Conservation (phyloP, 2,329 filamentous ascomycete genomes). For the Chalara sp. region DNA sequence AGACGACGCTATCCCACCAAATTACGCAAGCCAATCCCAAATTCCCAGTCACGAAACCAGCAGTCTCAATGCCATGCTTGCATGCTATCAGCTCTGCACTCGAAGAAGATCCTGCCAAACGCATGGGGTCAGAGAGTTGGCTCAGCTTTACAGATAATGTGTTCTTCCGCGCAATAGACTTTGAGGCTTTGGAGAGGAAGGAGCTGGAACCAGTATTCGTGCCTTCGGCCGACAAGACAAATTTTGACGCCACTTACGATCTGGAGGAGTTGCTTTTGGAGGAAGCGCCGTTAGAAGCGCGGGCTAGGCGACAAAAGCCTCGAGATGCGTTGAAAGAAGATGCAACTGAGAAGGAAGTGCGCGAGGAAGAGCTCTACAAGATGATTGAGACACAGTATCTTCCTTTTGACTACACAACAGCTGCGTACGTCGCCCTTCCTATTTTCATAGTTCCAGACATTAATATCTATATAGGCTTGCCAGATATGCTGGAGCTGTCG, state of each 20-base stretch:
- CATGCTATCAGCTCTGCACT: slow-evolving; percentile 82
- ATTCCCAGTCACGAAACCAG: slow-evolving; percentile 87
- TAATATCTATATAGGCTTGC: slow-evolving; percentile 7
- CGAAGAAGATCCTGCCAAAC: slow-evolving; percentile 69
- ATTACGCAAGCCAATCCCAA: slow-evolving; percentile 78
- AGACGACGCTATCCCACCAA: slow-evolving; percentile 70
- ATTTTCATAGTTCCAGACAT: slow-evolving; percentile 6
- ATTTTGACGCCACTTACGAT: slow-evolving; percentile 98
- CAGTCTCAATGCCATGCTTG: slow-evolving; percentile 80
- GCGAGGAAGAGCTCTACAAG: slow-evolving; percentile 86
- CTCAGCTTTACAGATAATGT: slow-evolving; percentile 80
- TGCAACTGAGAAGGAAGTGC: slow-evolving; percentile 89
- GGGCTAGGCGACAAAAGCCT: slow-evolving; percentile 88
- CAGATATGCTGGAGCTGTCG: slow-evolving; percentile 28
- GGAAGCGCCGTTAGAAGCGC: slow-evolving; percentile 88
- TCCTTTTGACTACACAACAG: slow-evolving; percentile 88
- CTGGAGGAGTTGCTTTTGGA: slow-evolving; percentile 89
- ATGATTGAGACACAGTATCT: slow-evolving; percentile 93
- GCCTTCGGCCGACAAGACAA: slow-evolving; percentile 95
- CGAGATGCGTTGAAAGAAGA: slow-evolving; percentile 87
- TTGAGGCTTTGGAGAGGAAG: slow-evolving; percentile 76
- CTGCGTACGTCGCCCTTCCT: slow-evolving; percentile 50
- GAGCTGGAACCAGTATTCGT: slow-evolving; percentile 86
- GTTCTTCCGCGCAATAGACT: slow-evolving; percentile 84
- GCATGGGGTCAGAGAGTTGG: slow-evolving; percentile 78